Percentiles rank a stretch among this genome's conserved stretches.
Conservation (phyloP, 1,284 basidiomycete species). For the Baeospora myosura region DNA sequence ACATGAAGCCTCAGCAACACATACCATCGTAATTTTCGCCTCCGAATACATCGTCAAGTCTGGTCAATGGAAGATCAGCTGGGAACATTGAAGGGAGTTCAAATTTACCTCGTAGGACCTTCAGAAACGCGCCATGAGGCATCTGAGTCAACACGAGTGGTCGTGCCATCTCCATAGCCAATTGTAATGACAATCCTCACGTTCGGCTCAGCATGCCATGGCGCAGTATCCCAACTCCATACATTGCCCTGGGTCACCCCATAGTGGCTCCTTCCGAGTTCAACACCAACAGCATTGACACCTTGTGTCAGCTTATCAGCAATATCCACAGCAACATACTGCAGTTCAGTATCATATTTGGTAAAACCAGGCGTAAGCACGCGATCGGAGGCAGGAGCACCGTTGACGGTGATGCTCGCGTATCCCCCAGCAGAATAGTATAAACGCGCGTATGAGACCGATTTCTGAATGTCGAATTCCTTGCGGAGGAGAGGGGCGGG, state of each 20-base stretch:
- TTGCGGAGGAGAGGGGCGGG: slow-evolving; percentile 15
- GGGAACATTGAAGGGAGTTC: not conserved
- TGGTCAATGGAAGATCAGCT: not conserved
- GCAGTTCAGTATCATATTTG: slow-evolving; percentile 20
- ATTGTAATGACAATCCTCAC: slow-evolving; percentile 18
- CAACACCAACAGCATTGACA: slow-evolving; percentile 18
- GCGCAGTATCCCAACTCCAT: slow-evolving; percentile 21
- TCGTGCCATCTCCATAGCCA: slow-evolving; percentile 18
- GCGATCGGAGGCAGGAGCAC: slow-evolving; percentile 19
- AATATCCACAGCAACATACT: slow-evolving; percentile 21
- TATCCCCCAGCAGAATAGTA: slow-evolving; percentile 24
- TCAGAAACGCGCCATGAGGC: slow-evolving; percentile 18
- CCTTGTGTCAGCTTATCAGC: slow-evolving; percentile 11
- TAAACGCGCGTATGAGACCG: slow-evolving; percentile 18
- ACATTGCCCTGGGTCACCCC: slow-evolving; percentile 21
- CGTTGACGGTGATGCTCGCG: slow-evolving; percentile 20
- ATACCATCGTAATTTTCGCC: slow-evolving; percentile 23
- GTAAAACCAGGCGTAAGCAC: slow-evolving; percentile 23
- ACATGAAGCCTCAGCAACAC: not conserved
- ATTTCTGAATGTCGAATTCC: slow-evolving; percentile 15
- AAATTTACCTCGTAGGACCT: slow-evolving; percentile 17
- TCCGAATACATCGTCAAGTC: slow-evolving; percentile 22
- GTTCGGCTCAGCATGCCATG: slow-evolving; percentile 22
- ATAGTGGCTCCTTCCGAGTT: slow-evolving; percentile 22
- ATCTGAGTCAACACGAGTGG: slow-evolving; percentile 14